These are phyloP conservation scores for Penicillium riverlandense DNA, from an alignment of 495 filamentous ascomycete species.

Conservation along the genomic window DNA sequence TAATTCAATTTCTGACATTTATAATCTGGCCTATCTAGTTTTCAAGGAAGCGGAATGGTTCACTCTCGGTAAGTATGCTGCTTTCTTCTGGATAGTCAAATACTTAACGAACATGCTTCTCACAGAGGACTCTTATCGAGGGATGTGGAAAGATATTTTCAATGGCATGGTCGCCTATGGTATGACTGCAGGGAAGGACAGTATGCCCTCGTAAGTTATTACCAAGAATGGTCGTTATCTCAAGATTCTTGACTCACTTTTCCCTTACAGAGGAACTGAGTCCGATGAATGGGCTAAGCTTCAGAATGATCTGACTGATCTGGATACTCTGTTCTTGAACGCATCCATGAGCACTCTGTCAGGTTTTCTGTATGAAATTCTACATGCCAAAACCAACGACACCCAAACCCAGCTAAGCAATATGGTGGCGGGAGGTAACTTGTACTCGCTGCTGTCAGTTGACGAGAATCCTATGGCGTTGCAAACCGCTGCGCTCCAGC, in stretches of 20 bases:
- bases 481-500: background rate
- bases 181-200: background rate
- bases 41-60: background rate
- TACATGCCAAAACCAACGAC: background rate
- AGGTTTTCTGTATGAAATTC: background rate
- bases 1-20: background rate
- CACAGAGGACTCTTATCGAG: background rate
- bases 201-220: background rate
- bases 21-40: background rate
- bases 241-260: too few relatives aligned
- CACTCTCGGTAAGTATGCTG: background rate
- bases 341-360: background rate
- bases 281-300: too few relatives aligned
- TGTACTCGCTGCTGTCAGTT: background rate
- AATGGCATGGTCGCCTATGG: background rate
- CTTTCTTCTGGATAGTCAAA: background rate
- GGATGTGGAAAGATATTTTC: background rate
- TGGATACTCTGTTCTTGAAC: too few relatives aligned
- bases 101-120: background rate
- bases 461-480: background rate
- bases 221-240: too few relatives aligned
- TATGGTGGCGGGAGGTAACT: background rate
- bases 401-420: background rate
- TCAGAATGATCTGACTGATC: too few relatives aligned
- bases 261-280: too few relatives aligned